Evolutionary conservation across 768 basidiomycete genomes (phyloP).

Genomic region (Kwoniella pini): DNA sequence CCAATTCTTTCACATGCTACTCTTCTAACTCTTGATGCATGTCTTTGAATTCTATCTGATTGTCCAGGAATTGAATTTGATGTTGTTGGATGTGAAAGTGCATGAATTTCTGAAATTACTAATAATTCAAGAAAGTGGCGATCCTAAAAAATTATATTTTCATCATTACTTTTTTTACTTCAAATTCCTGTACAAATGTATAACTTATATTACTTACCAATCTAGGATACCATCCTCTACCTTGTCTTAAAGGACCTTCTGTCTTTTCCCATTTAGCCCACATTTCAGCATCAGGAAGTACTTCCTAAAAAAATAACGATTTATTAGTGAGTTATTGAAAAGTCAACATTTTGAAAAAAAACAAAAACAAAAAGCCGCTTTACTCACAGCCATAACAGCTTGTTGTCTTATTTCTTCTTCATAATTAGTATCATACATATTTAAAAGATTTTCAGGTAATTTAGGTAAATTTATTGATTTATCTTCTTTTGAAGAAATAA

Average conservation of each 20-base stretch:
- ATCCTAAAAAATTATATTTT: conserved; percentile 31
- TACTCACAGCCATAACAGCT: conserved; percentile 51
- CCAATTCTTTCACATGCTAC: conserved; percentile 53
- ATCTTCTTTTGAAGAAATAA: too few relatives aligned
- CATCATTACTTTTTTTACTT: too few relatives aligned
- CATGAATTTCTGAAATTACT: conserved; percentile 51
- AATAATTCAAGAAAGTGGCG: conserved; percentile 53
- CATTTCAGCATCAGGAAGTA: conserved; percentile 51
- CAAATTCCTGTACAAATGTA: too few relatives aligned
- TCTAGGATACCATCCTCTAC: conserved; percentile 51
- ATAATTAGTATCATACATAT: conserved; percentile 45
- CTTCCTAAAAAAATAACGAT: conserved; percentile 40
- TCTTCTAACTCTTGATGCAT: conserved; percentile 48
- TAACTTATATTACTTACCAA: conserved; percentile 30
- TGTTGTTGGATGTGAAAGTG: conserved; percentile 44
- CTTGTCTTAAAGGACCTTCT: conserved; percentile 50
- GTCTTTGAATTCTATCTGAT: conserved; percentile 45
- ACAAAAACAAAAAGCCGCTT: too few relatives aligned
- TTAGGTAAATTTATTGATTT: too few relatives aligned
- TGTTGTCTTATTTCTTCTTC: conserved; percentile 48
- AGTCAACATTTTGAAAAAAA: too few relatives aligned
- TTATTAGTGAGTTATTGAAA: too few relatives aligned
- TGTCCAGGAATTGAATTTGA: conserved; percentile 6
- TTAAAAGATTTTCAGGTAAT: neutral
- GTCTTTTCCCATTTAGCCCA: conserved; percentile 52